These are phyloP conservation scores for Cercospora sp. DNA, from an alignment of 2,329 filamentous ascomycete genomes.

Conservation along the genomic window DNA sequence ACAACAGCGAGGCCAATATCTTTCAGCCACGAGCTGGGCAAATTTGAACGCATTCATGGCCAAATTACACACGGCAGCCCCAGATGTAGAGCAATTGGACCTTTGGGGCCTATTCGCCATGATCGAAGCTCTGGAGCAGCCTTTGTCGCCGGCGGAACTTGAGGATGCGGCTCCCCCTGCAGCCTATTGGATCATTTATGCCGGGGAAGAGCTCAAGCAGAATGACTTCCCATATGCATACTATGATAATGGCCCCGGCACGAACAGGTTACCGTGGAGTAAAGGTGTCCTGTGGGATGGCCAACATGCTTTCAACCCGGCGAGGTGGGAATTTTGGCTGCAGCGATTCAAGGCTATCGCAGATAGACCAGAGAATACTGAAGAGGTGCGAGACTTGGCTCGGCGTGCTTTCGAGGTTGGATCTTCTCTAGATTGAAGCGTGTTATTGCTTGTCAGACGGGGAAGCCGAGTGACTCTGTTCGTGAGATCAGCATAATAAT, in stretches of 20 bases:
- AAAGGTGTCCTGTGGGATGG: not conserved
- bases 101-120: not conserved
- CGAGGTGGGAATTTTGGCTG: constrained; percentile 5
- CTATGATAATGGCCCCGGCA: not conserved
- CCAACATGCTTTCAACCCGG: constrained; percentile 1
- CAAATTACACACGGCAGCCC: not conserved
- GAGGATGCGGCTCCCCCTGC: not conserved
- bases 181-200: not conserved
- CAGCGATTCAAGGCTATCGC: not conserved
- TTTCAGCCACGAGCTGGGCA: not conserved
- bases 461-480: too few species aligned
- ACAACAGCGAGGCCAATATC: not conserved
- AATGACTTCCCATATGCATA: not conserved
- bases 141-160: not conserved
- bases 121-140: constrained; percentile 3
- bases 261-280: not conserved
- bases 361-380: not conserved
- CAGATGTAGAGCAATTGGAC: not conserved
- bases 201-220: not conserved
- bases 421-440: not conserved
- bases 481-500: too few species aligned
- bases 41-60: not conserved
- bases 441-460: not conserved
- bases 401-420: not conserved
- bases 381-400: not conserved